These are phyloP conservation scores for Cetraspora pellucida DNA, from an alignment of 192 early-diverging fungal genomes.

Conservation along the genomic window DNA sequence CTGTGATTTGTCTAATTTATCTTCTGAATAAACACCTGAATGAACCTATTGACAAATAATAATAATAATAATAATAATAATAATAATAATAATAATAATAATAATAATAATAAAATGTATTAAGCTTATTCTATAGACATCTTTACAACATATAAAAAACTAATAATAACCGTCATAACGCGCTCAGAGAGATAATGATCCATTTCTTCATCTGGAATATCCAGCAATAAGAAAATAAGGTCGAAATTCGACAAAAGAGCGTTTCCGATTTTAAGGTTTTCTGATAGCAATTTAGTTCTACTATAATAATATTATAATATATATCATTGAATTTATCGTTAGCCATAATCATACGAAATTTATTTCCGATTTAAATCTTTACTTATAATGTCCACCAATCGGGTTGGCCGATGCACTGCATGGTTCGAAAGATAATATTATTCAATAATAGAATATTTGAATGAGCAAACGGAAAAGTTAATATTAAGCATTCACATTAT, in stretches of 20 bases:
- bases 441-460: neutral
- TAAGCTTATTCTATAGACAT: neutral
- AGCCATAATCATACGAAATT: neutral
- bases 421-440: neutral
- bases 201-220: conserved; percentile 78
- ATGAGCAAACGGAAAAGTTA: neutral
- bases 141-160: neutral
- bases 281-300: conserved; percentile 78
- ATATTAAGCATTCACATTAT: neutral
- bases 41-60: neutral
- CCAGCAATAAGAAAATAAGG: conserved; percentile 80
- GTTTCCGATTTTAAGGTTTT: conserved; percentile 78
- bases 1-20: conserved; percentile 4
- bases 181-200: conserved; percentile 80
- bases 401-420: conserved; percentile 80
- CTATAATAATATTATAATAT: conserved; percentile 44
- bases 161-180: conserved; percentile 71
- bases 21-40: neutral
- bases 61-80: neutral
- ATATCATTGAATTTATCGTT: neutral
- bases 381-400: conserved; percentile 75
- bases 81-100: neutral
- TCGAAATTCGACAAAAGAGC: conserved; percentile 82
- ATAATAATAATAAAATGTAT: neutral
- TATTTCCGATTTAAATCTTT: neutral